Evolutionary conservation across 106 monocot genomes (phyloP).

Genomic region (Triglochin maritima): DNA sequence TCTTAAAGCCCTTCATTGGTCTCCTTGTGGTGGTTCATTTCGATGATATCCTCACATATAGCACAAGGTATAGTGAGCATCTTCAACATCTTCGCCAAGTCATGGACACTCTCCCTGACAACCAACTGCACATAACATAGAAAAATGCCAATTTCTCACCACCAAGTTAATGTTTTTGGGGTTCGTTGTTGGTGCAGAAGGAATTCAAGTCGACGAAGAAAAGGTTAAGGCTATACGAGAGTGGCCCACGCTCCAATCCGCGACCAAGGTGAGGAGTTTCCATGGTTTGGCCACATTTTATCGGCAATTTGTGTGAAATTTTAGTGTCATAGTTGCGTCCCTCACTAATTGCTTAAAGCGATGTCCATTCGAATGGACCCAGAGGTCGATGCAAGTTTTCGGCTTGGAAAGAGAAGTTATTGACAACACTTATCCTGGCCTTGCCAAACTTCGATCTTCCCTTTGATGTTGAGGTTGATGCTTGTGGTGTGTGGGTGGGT

Average conservation of each 20-base stretch:
- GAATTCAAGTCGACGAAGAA: neutral
- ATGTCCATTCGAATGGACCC: neutral
- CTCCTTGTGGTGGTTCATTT: too few relatives aligned
- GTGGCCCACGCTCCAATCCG: neutral
- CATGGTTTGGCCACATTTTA: neutral
- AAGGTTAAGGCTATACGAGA: neutral
- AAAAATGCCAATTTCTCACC: neutral
- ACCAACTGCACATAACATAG: neutral
- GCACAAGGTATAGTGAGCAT: neutral
- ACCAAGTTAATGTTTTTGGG: neutral
- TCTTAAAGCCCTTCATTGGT: neutral
- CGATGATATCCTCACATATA: constrained; percentile 1
- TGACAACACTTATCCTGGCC: neutral
- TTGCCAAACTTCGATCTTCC: neutral
- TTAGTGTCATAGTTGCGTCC: neutral
- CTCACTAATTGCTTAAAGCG: neutral
- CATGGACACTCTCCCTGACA: too few relatives aligned
- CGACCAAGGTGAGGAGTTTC: neutral
- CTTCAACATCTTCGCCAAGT: neutral
- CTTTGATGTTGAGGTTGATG: too few relatives aligned
- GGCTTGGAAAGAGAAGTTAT: neutral
- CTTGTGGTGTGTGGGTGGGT: too few relatives aligned
- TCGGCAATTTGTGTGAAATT: neutral
- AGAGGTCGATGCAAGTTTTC: neutral
- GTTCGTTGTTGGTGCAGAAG: too few relatives aligned